Evolutionary conservation across 2,329 filamentous ascomycete species (phyloP), one percentile per base, ranked within the genome.

Genomic region (Albifimbria verrucaria): DNA sequence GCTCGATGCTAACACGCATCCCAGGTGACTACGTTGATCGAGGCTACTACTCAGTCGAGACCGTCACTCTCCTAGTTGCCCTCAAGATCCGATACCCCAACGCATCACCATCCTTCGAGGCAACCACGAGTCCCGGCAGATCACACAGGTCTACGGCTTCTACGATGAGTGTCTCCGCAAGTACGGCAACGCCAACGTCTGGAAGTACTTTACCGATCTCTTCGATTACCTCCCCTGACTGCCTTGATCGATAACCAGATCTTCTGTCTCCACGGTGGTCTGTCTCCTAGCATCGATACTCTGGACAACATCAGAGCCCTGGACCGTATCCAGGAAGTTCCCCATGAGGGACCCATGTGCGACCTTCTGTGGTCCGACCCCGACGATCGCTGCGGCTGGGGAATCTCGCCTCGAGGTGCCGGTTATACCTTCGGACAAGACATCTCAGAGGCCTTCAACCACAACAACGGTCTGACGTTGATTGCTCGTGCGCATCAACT

Each of bases 211-310:
- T 76, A 97, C 92, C 73, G 94, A 99, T 65, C 89, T 97, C 4
- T 99, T 99, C 68, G 94, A 99, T 77, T 99, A 94, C 77, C 89
- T 99, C 93, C 94, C 61, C 85, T 99, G 62, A 97, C 93, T 59
- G 94, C 94, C 63, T 86, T 99, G 65, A 96, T 99, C 73, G 93
- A 99, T 76, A 96, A 96, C 77, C 93, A 97, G 78, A 97, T 99
- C 69, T 96, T 99, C 77, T 99, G 94, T 75, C 87, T 99, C 55
- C 94, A 99, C 79, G 94, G 94, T 64, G 94, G 94, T 61, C 81
- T 99, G 58, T 96, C 90, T 56, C 94, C 94, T n/a, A 95, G 89
- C 70, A 96, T 96, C 67, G 91, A 96, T 71, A 96, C 92, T 22
- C 83, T 96, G 52, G 92, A 96, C 73, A 96, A 99, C 74, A 97